Evolutionary conservation across 176 grass and related monocot species (phyloP), one percentile per base, ranked within the genome.

Genomic region (Carex scoparia): DNA sequence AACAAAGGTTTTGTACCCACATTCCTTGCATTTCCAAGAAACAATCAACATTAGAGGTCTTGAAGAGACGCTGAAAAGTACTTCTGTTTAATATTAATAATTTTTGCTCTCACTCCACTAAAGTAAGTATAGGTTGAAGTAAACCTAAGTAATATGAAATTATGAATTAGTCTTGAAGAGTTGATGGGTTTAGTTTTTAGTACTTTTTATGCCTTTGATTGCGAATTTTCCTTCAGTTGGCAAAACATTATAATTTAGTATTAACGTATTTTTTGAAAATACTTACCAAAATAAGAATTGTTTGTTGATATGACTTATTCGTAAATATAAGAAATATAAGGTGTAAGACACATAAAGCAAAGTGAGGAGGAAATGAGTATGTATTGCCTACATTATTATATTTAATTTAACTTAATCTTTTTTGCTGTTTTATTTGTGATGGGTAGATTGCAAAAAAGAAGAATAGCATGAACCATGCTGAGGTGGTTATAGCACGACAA

Each of bases 401-500:
- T 70, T 70, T 44, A 44, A 70, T 70, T 46, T 48, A 76, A 76
- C 46, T 31, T 74, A 18, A 9, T 81, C 7, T 55, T 4, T 83
- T 53, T 65, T 46, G 15, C 10, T 68, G n/a, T 68, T 83, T 7
- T 76, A 8, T 79, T 85, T 82, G 28, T 64, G 13, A 87, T 55
- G 65, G 88, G 79, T 87, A 98, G 95, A 98, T 98, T 83, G 91
- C 91, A 57, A 94, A 89, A 65, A 84, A 89, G 44, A 93, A 91
- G 80, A 93, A 62, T 58, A 98, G 95, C 77, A 91, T 94, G 92
- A 93, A 91, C 71, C 95, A 94, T 85, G 84, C 91, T 35, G 95
- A 98, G 87, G 92, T 94, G 70, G 38, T 93, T 67, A 98, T 98
- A 81, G 95, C 95, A 79, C 92, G 92, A 0, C 92, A 94, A 90